These are phyloP conservation scores for Aspergillus pseudoviridinutans DNA, from an alignment of 2,329 filamentous ascomycete species.

Conservation along the genomic window DNA sequence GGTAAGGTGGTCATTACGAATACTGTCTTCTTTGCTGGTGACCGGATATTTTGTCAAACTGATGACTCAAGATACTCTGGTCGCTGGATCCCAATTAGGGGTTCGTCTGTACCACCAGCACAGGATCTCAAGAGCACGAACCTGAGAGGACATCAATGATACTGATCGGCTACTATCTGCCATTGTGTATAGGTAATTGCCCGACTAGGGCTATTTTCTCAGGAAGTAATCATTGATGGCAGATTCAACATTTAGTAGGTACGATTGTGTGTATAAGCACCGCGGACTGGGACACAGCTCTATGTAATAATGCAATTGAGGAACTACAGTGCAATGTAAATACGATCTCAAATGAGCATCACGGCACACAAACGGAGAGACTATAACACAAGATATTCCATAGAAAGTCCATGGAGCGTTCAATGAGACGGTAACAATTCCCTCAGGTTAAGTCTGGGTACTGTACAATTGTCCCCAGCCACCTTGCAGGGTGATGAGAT, in stretches of 20 bases:
- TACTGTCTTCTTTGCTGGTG: too few species aligned
- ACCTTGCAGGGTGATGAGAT: not conserved
- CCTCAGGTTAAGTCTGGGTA: not conserved
- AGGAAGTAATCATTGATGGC: not conserved
- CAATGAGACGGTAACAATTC: not conserved
- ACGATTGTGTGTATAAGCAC: not conserved
- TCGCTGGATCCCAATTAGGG: not conserved
- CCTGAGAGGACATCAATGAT: not conserved
- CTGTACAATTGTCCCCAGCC: not conserved
- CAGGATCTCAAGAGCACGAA: not conserved
- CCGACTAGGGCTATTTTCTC: not conserved
- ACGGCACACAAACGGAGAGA: not conserved
- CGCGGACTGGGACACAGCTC: not conserved
- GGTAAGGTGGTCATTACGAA: not conserved
- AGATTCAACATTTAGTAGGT: not conserved
- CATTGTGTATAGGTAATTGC: not conserved
- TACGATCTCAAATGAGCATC: not conserved
- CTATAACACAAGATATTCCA: not conserved
- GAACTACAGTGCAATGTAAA: not conserved
- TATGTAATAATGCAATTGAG: not conserved
- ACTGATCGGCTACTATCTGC: not conserved
- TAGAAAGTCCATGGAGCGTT: not conserved
- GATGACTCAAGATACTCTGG: not conserved
- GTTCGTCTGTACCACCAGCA: not conserved
- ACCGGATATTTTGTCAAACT: not conserved